These are phyloP conservation scores for Aspergillus intermedius DNA, from an alignment of 2,329 filamentous ascomycete genomes.

Conservation along the genomic window DNA sequence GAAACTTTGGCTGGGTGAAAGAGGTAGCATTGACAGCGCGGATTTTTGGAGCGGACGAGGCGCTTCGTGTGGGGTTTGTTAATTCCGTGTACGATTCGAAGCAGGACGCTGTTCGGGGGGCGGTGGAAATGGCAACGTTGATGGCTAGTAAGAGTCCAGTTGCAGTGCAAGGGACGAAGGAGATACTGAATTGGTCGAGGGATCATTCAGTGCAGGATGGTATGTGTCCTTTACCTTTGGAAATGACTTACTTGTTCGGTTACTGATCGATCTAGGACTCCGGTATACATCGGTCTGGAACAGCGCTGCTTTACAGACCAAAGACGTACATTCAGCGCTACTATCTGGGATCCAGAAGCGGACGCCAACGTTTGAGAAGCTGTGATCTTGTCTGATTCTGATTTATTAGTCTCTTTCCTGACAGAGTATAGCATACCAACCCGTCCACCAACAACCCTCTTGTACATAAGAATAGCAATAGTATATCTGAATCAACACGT, in stretches of 20 bases:
- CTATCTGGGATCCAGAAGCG: constrained; percentile 70
- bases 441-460: too few relatives aligned
- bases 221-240: constrained; percentile 34
- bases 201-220: constrained; percentile 73
- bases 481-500: too few relatives aligned
- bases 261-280: constrained; percentile 46
- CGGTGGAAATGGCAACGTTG: constrained; percentile 55
- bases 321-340: constrained; percentile 68
- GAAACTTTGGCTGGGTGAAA: constrained; percentile 43
- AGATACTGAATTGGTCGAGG: constrained; percentile 72
- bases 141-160: constrained; percentile 81
- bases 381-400: constrained; percentile 42
- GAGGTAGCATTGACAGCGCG: constrained; percentile 42
- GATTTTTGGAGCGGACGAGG: constrained; percentile 40
- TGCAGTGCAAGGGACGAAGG: constrained; percentile 80
- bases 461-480: too few relatives aligned
- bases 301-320: constrained; percentile 69
- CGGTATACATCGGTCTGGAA: constrained; percentile 88
- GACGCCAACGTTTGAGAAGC: constrained; percentile 76
- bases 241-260: background rate
- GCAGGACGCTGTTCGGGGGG: constrained; percentile 56
- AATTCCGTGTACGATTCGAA: constrained; percentile 45
- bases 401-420: too few relatives aligned
- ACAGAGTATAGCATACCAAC: too few relatives aligned
- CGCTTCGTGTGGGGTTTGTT: constrained; percentile 39